Evolutionary conservation across 2,329 filamentous ascomycete species (phyloP).

Genomic region (Hypomyces perniciosus): DNA sequence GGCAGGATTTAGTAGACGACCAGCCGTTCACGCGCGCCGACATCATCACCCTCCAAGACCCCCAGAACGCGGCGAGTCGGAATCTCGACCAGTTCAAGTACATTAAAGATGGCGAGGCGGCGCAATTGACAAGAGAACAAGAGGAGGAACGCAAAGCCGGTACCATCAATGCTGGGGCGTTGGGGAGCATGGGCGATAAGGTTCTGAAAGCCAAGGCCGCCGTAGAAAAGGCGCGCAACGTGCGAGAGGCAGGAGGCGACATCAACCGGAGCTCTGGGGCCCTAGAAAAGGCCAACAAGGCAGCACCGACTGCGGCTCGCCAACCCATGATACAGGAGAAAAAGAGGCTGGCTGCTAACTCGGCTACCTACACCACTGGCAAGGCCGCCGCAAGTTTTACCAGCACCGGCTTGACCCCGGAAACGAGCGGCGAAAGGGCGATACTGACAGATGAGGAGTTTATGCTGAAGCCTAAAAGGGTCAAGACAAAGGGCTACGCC

Average conservation of each 20-base stretch:
- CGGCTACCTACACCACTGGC: conserved; percentile 84
- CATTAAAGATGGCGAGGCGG: conserved; percentile 71
- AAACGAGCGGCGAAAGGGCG: conserved; percentile 82
- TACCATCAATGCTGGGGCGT: conserved; percentile 70
- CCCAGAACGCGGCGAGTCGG: conserved; percentile 76
- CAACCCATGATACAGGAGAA: conserved; percentile 45
- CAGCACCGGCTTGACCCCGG: conserved; percentile 85
- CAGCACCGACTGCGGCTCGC: conserved; percentile 20
- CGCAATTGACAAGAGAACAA: conserved; percentile 62
- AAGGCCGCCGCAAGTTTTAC: conserved; percentile 91
- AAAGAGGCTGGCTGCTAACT: conserved; percentile 64
- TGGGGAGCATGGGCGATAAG: conserved; percentile 74
- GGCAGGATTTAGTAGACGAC: conserved; percentile 85
- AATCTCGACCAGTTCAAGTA: conserved; percentile 87
- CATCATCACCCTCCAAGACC: conserved; percentile 94
- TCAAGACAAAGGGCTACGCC: conserved; percentile 88
- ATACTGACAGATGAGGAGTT: conserved; percentile 90
- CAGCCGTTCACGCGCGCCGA: conserved; percentile 81
- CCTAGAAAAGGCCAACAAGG: conserved; percentile 27
- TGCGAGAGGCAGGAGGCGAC: conserved; percentile 57
- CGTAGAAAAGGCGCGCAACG: conserved; percentile 80
- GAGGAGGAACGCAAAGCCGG: conserved; percentile 59
- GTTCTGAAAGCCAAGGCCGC: conserved; percentile 88
- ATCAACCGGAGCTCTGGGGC: conserved; percentile 48
- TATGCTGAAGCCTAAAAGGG: conserved; percentile 83